Conservation (phyloP, 2,329 filamentous ascomycete species). For the Sporothrix pseudoabietina region DNA sequence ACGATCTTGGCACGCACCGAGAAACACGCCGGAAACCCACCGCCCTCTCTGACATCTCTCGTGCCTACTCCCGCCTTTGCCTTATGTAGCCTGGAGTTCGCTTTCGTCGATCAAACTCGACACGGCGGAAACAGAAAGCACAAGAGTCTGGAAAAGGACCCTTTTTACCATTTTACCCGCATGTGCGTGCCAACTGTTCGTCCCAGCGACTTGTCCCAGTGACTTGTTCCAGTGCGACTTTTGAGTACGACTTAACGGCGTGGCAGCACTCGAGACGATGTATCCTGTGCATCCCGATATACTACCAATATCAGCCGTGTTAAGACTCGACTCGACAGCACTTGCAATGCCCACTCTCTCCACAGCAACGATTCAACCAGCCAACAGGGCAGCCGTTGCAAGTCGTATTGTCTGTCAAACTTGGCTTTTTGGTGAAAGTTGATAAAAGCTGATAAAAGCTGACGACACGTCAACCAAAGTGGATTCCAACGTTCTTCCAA, state of each 20-base stretch:
- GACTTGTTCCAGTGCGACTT: not conserved
- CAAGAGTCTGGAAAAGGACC: not conserved
- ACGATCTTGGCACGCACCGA: not conserved
- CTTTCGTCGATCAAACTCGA: constrained; percentile 5
- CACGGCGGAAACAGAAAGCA: not conserved
- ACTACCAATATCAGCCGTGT: not conserved
- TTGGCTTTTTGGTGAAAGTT: not conserved
- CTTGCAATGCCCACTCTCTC: not conserved
- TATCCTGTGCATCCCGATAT: constrained; percentile 7
- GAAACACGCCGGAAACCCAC: constrained; percentile 7
- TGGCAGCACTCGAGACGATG: constrained; percentile 18
- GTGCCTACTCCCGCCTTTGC: not conserved
- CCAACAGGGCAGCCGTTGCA: not conserved
- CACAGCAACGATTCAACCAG: not conserved
- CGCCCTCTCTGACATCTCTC: not conserved
- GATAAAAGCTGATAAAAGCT: not conserved
- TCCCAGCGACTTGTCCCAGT: not conserved
- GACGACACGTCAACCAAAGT: not conserved
- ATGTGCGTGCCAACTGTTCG: not conserved
- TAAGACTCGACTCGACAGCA: not conserved
- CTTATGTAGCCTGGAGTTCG: not conserved
- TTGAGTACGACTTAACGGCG: not conserved
- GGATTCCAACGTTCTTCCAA: not conserved
- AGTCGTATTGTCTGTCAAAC: not conserved
- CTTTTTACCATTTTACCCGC: not conserved